Conservation (phyloP, 2,329 filamentous ascomycete genomes). For the Furcasterigmium furcatum region DNA sequence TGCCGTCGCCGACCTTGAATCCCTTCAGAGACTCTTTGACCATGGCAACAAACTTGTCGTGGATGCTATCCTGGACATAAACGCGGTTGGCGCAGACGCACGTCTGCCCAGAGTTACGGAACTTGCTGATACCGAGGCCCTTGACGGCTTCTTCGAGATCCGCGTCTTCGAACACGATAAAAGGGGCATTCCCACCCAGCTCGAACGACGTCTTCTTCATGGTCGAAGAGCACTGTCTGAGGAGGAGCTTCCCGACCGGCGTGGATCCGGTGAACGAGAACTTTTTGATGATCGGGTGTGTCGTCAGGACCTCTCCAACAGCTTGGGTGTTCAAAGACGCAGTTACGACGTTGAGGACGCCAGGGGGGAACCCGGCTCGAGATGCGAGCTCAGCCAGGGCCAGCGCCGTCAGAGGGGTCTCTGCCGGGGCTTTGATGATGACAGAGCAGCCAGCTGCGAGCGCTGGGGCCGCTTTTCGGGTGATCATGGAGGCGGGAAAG, state of each 20-base stretch:
- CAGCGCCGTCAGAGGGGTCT: conserved; percentile 67
- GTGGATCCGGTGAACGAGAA: conserved; percentile 69
- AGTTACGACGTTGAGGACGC: conserved; percentile 44
- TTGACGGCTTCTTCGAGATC: conserved; percentile 65
- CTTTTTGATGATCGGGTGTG: conserved; percentile 52
- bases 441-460: conserved; percentile 70
- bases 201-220: conserved; percentile 75
- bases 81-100: conserved; percentile 43
- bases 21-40: conserved; percentile 48
- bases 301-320: conserved; percentile 15
- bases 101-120: conserved; percentile 70
- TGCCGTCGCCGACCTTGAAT: conserved; percentile 57
- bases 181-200: conserved; percentile 71
- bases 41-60: conserved; percentile 52
- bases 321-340: neutral
- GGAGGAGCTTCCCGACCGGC: conserved; percentile 45
- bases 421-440: conserved; percentile 66
- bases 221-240: conserved; percentile 67
- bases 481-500: conserved; percentile 52
- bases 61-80: conserved; percentile 54
- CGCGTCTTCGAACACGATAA: conserved; percentile 74
- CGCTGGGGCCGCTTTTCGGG: conserved; percentile 40
- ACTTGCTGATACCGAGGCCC: conserved; percentile 67
- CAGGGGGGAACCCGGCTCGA: conserved; percentile 64
- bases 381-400: conserved; percentile 62